phyloP scores from a whole-genome alignment of 2,329 filamentous ascomycete species.

The Aspergillus fijiensis region DNA sequence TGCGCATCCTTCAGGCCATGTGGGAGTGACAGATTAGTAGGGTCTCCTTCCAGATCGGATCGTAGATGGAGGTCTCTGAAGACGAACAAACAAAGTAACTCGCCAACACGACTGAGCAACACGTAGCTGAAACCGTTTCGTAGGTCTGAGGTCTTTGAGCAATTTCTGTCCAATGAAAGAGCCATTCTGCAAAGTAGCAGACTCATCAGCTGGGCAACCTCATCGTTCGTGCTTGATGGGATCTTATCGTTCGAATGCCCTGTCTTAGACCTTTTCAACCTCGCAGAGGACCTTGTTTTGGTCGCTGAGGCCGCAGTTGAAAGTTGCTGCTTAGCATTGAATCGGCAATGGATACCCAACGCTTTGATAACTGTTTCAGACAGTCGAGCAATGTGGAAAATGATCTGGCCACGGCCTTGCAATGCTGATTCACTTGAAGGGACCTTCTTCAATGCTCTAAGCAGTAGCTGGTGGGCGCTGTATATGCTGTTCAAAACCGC shows the following conservation, averaged over 20 bases:
- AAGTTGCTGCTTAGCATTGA: slow-evolving; percentile 11
- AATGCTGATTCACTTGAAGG: slow-evolving; percentile 13
- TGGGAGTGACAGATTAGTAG: slow-evolving; percentile 32
- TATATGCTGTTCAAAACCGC: slow-evolving; percentile 25
- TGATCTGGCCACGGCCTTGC: slow-evolving; percentile 24
- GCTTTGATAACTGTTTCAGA: slow-evolving; percentile 32
- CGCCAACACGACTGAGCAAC: slow-evolving; percentile 41
- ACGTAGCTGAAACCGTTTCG: slow-evolving; percentile 45
- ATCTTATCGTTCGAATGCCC: background rate
- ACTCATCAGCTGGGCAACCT: slow-evolving; percentile 22
- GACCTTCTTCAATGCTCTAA: slow-evolving; percentile 30
- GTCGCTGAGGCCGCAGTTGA: background rate
- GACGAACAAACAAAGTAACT: slow-evolving; percentile 39
- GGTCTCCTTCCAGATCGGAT: slow-evolving; percentile 24
- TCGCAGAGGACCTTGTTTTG: slow-evolving; percentile 17
- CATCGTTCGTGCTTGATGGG: slow-evolving; percentile 12
- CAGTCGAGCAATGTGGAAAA: slow-evolving; percentile 36
- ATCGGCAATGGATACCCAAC: slow-evolving; percentile 28
- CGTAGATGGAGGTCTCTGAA: slow-evolving; percentile 37
- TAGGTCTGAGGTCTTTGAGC: slow-evolving; percentile 31
- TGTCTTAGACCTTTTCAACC: slow-evolving; percentile 11
- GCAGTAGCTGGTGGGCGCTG: slow-evolving; percentile 26
- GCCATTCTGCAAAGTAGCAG: slow-evolving; percentile 33
- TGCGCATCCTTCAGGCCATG: slow-evolving; percentile 29
- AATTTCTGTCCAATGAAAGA: slow-evolving; percentile 27